phyloP scores from a whole-genome alignment of 2,329 filamentous ascomycete species.

The Colletotrichum plurivorum region DNA sequence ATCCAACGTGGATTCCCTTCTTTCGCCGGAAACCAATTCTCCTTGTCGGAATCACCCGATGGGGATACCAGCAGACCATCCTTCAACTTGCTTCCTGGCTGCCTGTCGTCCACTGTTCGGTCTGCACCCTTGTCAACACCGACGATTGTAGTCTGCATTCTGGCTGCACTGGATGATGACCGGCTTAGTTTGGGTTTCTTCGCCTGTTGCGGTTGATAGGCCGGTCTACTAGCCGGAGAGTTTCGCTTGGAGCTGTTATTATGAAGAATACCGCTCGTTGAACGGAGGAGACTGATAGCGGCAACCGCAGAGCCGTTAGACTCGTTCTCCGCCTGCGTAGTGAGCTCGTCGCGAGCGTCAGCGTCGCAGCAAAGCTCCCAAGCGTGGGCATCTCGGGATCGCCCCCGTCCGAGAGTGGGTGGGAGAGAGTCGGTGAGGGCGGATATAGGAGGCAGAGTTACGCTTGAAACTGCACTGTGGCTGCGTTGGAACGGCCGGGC shows the following conservation, averaged over 20 bases:
- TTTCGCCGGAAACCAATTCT: conserved; percentile 82
- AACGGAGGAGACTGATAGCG: conserved; percentile 85
- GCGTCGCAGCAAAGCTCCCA: conserved; percentile 94
- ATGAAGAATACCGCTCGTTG: conserved; percentile 69
- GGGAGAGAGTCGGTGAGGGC: conserved; percentile 67
- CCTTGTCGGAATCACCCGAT: conserved; percentile 85
- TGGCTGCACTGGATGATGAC: conserved; percentile 73
- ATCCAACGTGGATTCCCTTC: conserved; percentile 55
- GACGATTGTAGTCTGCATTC: conserved; percentile 63
- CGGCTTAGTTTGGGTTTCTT: conserved; percentile 77
- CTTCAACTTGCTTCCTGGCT: conserved; percentile 53
- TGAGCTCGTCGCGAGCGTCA: conserved; percentile 83
- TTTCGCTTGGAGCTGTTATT: conserved; percentile 78
- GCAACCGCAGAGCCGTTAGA: conserved; percentile 83
- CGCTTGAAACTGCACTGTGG: conserved; percentile 74
- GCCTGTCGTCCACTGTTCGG: conserved; percentile 12
- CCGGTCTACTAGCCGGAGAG: conserved; percentile 51
- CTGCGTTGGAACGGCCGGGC: conserved; percentile 72
- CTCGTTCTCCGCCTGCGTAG: conserved; percentile 85
- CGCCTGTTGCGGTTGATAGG: conserved; percentile 50
- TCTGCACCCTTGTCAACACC: conserved; percentile 6
- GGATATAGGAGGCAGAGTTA: conserved; percentile 71
- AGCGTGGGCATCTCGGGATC: conserved; percentile 88
- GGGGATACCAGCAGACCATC: conserved; percentile 55
- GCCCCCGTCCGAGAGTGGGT: conserved; percentile 73